These are phyloP conservation scores for Chytriomyces sp. DNA, from an alignment of 192 early-diverging fungal species.

Conservation along the genomic window DNA sequence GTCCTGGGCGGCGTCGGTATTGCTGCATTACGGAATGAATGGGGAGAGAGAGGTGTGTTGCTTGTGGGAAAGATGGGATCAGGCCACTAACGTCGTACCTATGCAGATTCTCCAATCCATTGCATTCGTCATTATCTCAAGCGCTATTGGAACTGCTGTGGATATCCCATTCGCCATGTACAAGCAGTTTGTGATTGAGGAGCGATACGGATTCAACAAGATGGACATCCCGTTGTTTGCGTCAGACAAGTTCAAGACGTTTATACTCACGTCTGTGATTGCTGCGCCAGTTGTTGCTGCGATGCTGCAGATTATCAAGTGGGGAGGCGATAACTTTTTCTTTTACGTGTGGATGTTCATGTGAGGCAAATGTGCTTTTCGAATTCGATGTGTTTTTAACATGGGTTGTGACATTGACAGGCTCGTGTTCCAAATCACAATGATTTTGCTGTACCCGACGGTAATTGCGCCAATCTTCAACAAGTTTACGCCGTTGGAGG, in stretches of 20 bases:
- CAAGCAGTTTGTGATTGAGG: slow-evolving; percentile 93
- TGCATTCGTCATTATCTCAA: slow-evolving; percentile 70
- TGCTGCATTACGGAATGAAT: slow-evolving; percentile 60
- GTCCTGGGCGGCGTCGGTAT: slow-evolving; percentile 61
- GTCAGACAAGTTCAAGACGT: slow-evolving; percentile 76
- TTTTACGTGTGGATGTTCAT: slow-evolving; percentile 91
- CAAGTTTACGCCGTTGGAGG: slow-evolving; percentile 85
- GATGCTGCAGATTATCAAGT: slow-evolving; percentile 75
- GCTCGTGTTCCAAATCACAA: slow-evolving; percentile 53
- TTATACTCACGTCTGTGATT: slow-evolving; percentile 71
- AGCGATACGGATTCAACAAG: slow-evolving; percentile 95
- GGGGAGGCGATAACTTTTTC: slow-evolving; percentile 83
- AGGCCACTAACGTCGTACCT: not conserved
- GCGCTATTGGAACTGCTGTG: slow-evolving; percentile 64
- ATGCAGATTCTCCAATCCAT: slow-evolving; percentile 81
- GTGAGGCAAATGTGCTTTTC: slow-evolving; percentile 50
- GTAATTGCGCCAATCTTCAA: slow-evolving; percentile 98
- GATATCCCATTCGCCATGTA: slow-evolving; percentile 84
- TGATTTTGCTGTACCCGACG: slow-evolving; percentile 83
- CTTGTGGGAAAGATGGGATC: not conserved
- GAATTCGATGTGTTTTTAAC: not conserved
- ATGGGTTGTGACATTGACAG: not conserved
- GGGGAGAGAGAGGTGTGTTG: slow-evolving; percentile 70
- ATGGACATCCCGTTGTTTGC: slow-evolving; percentile 83
- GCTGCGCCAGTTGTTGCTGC: slow-evolving; percentile 80